Percentiles rank a stretch among this genome's conserved stretches.
phyloP scores from a whole-genome alignment of 768 basidiomycete genomes.

The Lepiota brunneoincarnata region DNA sequence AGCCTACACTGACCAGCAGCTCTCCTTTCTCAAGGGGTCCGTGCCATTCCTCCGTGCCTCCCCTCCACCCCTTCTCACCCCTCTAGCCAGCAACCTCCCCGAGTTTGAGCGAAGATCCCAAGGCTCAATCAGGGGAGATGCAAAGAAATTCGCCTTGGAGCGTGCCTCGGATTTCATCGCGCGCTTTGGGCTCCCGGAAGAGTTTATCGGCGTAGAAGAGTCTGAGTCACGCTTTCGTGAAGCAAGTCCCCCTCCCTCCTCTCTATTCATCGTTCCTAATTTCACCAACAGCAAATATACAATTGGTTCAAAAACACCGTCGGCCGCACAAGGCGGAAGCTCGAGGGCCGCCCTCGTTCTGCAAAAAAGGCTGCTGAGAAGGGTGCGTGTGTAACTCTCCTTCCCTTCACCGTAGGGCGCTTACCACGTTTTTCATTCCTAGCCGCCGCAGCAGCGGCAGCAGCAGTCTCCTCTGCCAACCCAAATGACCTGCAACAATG shows the following conservation, averaged over 20 bases:
- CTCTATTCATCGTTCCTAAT: not conserved
- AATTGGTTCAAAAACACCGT: constrained; percentile 76
- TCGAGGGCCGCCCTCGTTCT: constrained; percentile 52
- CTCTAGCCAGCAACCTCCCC: constrained; percentile 37
- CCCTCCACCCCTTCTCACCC: not conserved
- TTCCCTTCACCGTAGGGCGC: not conserved
- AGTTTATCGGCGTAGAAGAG: constrained; percentile 54
- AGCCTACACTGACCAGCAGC: constrained; percentile 63
- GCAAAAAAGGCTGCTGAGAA: constrained; percentile 52
- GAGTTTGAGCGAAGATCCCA: constrained; percentile 61
- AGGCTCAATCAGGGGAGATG: constrained; percentile 62
- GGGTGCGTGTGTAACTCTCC: constrained; percentile 24
- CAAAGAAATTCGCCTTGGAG: constrained; percentile 67
- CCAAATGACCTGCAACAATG: constrained; percentile 26
- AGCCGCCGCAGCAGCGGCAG: constrained; percentile 12
- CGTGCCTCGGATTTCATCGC: constrained; percentile 59
- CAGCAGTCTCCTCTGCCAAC: constrained; percentile 3
- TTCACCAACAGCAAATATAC: constrained; percentile 56
- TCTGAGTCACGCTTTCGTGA: constrained; percentile 60
- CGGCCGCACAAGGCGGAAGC: constrained; percentile 55
- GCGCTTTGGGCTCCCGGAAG: constrained; percentile 55
- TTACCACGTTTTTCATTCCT: not conserved
- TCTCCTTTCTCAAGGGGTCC: constrained; percentile 53
- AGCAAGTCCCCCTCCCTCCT: constrained; percentile 29
- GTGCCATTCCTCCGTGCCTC: constrained; percentile 3